A percentile compares a stretch with the other conserved stretches of the same genome.
Conservation (phyloP, 495 filamentous ascomycete species). For the Talaromyces nanjingensis region DNA sequence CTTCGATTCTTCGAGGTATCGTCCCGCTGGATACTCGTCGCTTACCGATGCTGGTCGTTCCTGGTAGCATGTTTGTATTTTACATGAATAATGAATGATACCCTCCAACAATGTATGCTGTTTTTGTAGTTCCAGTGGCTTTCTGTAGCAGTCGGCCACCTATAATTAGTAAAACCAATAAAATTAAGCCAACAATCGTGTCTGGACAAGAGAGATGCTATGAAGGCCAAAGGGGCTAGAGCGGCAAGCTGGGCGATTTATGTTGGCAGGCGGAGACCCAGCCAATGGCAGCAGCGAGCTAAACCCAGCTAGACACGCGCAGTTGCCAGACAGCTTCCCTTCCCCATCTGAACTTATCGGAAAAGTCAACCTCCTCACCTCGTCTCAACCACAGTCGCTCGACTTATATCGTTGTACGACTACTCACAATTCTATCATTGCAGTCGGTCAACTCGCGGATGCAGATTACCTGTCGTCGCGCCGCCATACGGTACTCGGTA, state of each 20-base stretch:
- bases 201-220: neutral
- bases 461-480: neutral
- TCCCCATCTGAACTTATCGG: neutral
- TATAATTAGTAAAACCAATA: neutral
- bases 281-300: neutral
- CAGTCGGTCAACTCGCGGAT: neutral
- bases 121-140: neutral
- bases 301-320: neutral
- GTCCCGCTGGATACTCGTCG: neutral
- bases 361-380: neutral
- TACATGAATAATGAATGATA: neutral
- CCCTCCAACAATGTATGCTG: neutral
- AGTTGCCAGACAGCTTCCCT: conserved; percentile 2
- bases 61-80: neutral
- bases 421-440: neutral
- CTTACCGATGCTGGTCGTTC: neutral
- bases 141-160: too few species aligned
- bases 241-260: neutral
- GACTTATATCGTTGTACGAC: neutral
- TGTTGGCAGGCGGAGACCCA: neutral
- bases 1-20: neutral
- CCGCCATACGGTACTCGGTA: neutral
- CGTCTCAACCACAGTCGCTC: neutral
- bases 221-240: neutral
- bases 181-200: neutral